Percentiles rank a stretch among this genome's conserved stretches.
These are phyloP conservation scores for Halenospora varia DNA, from an alignment of 495 filamentous ascomycete species.

Conservation along the genomic window DNA sequence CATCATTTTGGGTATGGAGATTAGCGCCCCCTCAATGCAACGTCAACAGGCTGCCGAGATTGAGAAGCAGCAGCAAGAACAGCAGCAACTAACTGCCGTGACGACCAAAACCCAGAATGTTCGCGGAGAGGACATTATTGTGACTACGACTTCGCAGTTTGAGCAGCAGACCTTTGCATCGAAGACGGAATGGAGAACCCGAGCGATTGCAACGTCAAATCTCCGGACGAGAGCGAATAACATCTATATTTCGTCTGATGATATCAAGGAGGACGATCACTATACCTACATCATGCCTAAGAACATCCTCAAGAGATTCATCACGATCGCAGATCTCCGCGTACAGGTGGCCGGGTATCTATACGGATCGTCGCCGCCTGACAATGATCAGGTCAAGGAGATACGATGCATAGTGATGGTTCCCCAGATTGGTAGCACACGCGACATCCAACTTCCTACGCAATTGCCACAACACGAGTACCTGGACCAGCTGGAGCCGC, in stretches of 20 bases:
- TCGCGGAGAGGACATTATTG: conserved; percentile 96
- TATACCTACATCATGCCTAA: conserved; percentile 98
- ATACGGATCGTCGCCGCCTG: conserved; percentile 87
- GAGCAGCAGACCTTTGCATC: conserved; percentile 97
- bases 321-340: conserved; percentile 94
- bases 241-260: conserved; percentile 96
- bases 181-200: conserved; percentile 97
- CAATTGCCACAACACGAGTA: conserved; percentile 91
- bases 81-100: conserved; percentile 92
- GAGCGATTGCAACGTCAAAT: conserved; percentile 95
- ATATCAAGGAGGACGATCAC: conserved; percentile 73
- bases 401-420: conserved; percentile 95
- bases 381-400: conserved; percentile 97
- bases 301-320: conserved; percentile 98
- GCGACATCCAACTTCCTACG: conserved; percentile 88
- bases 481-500: conserved; percentile 80
- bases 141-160: conserved; percentile 95
- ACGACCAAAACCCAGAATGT: conserved; percentile 99
- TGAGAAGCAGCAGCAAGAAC: conserved; percentile 97
- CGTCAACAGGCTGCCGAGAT: conserved; percentile 98
- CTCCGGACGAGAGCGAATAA: conserved; percentile 94
- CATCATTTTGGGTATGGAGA: conserved; percentile 99
- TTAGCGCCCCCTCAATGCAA: conserved; percentile 96
- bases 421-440: conserved; percentile 90
- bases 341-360: conserved; percentile 95